Evolutionary conservation across 1,284 basidiomycete genomes (phyloP).

Genomic region (Volvariella volvacea): DNA sequence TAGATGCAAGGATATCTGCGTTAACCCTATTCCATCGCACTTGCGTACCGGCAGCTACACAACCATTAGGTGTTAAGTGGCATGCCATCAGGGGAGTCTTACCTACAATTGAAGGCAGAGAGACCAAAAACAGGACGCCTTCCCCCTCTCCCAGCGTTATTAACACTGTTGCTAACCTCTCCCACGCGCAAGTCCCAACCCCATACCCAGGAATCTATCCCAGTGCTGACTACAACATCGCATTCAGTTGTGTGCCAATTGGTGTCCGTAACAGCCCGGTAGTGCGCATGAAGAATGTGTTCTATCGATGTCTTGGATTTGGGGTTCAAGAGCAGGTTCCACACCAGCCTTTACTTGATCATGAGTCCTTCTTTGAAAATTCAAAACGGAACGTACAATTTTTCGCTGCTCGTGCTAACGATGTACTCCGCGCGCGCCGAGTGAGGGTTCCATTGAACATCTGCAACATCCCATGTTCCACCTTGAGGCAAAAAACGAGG

Average conservation of each 20-base stretch:
- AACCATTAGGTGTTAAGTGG: conserved; percentile 2
- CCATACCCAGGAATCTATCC: conserved; percentile 80
- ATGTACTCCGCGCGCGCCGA: conserved; percentile 81
- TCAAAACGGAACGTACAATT: conserved; percentile 49
- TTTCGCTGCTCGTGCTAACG: conserved; percentile 92
- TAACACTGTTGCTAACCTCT: conserved; percentile 16
- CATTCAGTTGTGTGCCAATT: conserved; percentile 90
- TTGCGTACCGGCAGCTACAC: conserved; percentile 78
- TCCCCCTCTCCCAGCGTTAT: neutral
- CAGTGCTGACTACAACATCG: conserved; percentile 70
- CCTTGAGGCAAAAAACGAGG: conserved; percentile 94
- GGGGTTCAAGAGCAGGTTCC: conserved; percentile 79
- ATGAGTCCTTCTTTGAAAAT: conserved; percentile 2
- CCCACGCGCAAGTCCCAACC: conserved; percentile 84
- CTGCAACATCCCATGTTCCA: conserved; percentile 95
- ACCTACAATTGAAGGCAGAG: conserved; percentile 68
- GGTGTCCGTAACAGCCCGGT: conserved; percentile 91
- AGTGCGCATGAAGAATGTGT: conserved; percentile 79
- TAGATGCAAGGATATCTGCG: conserved; percentile 79
- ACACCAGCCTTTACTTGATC: conserved; percentile 60
- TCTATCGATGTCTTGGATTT: conserved; percentile 60
- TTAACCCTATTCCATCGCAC: conserved; percentile 94
- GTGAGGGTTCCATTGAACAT: conserved; percentile 97
- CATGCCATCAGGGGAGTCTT: neutral
- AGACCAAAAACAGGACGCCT: conserved; percentile 35